Evolutionary conservation across 2,329 filamentous ascomycete species (phyloP).

Genomic region (Colletotrichum graminicola): DNA sequence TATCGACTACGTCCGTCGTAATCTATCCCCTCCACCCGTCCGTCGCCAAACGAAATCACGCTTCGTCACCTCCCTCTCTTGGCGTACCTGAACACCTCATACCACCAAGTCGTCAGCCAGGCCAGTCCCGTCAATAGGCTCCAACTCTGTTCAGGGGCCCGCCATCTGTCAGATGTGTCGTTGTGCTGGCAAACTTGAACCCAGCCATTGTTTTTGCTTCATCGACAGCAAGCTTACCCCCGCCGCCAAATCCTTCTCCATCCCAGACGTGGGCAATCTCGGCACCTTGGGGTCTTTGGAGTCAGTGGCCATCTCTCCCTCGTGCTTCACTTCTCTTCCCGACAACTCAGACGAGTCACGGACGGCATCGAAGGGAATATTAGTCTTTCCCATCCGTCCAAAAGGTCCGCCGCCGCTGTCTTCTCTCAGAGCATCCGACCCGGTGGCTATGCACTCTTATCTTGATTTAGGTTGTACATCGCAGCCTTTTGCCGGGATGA

Average conservation of each 20-base stretch:
- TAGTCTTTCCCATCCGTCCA: constrained; percentile 11
- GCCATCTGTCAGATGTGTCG: constrained; percentile 16
- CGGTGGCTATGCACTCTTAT: neutral
- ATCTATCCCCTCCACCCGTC: too few species aligned
- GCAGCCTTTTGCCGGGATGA: neutral
- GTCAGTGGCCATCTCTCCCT: neutral
- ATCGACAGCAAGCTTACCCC: constrained; percentile 33
- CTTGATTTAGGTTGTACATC: neutral
- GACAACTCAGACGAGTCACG: constrained; percentile 38
- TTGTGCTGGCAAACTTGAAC: constrained; percentile 19
- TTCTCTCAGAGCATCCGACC: neutral
- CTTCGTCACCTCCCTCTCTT: neutral
- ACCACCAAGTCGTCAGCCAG: constrained; percentile 22
- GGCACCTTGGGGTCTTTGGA: constrained; percentile 7
- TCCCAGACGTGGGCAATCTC: constrained; percentile 11
- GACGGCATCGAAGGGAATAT: constrained; percentile 14
- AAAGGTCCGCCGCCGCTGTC: too few species aligned
- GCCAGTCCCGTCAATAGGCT: constrained; percentile 8
- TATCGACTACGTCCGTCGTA: neutral
- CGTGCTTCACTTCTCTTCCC: neutral
- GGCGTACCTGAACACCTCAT: constrained; percentile 6
- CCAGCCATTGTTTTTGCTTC: constrained; percentile 15
- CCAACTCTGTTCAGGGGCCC: constrained; percentile 19
- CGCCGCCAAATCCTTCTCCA: constrained; percentile 6
- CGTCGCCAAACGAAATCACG: neutral